phyloP scores from a whole-genome alignment of 2,329 filamentous ascomycete species.

The Monosporascus sp. region DNA sequence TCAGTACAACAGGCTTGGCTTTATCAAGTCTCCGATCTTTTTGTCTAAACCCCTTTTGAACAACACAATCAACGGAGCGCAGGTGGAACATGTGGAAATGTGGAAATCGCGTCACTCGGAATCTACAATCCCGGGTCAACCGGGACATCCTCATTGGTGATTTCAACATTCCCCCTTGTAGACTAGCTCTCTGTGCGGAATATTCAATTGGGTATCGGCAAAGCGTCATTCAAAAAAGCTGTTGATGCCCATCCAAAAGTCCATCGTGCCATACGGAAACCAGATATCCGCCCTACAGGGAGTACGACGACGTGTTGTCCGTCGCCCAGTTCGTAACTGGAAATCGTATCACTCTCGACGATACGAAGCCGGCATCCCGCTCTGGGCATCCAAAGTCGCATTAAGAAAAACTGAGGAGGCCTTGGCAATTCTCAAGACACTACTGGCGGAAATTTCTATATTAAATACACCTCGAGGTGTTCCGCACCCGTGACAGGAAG shows the following conservation, averaged over 20 bases:
- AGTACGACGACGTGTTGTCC: no score
- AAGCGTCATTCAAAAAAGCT: neutral
- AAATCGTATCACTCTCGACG: slow-evolving; percentile 23
- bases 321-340: no score
- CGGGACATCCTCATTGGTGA: no score
- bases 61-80: neutral
- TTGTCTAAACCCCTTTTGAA: slow-evolving; percentile 1
- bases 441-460: neutral
- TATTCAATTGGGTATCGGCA: neutral
- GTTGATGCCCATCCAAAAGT: no score
- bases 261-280: no score
- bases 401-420: no score
- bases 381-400: neutral
- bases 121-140: slow-evolving; percentile 1
- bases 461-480: neutral
- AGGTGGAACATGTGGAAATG: no score
- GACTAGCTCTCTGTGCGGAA: neutral
- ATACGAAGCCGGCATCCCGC: slow-evolving; percentile 13
- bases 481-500: neutral
- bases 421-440: neutral
- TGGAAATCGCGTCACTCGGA: slow-evolving; percentile 14
- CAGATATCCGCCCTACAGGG: no score
- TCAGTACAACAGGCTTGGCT: no score
- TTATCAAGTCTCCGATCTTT: no score
- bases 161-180: no score